These are phyloP conservation scores for Termitomyces sp. DNA, from an alignment of 768 basidiomycete species.

Conservation along the genomic window DNA sequence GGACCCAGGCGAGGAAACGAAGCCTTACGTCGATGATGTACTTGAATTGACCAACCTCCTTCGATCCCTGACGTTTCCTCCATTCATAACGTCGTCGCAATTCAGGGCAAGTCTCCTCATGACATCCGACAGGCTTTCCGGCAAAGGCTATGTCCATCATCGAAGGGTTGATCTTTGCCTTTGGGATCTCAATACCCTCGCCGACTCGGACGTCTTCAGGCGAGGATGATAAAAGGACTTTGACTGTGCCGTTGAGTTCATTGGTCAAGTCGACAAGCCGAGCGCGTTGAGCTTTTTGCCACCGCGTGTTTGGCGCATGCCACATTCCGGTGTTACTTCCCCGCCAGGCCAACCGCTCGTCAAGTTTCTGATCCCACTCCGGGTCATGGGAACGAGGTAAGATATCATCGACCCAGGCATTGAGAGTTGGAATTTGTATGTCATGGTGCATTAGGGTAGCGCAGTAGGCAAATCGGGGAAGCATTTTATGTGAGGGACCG, in stretches of 20 bases:
- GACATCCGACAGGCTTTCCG: conserved; percentile 34
- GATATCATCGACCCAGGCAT: conserved; percentile 30
- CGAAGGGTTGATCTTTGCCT: conserved; percentile 32
- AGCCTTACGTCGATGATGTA: conserved; percentile 38
- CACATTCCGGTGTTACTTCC: conserved; percentile 59
- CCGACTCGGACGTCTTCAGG: conserved; percentile 22
- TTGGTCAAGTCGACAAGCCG: conserved; percentile 33
- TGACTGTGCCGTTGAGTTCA: conserved; percentile 23
- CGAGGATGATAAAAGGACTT: conserved; percentile 23
- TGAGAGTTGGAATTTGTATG: conserved; percentile 34
- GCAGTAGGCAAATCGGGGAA: conserved; percentile 40
- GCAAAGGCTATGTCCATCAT: conserved; percentile 51
- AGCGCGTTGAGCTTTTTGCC: conserved; percentile 38
- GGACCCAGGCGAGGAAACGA: not conserved
- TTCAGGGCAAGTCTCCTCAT: conserved; percentile 29
- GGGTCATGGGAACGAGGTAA: conserved; percentile 37
- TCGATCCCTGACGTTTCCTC: conserved; percentile 27
- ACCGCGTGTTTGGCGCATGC: conserved; percentile 27
- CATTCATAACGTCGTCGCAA: conserved; percentile 41
- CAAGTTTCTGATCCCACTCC: conserved; percentile 50
- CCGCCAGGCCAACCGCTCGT: conserved; percentile 54
- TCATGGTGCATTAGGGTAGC: conserved; percentile 39
- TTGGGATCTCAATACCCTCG: conserved; percentile 19
- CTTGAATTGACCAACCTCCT: conserved; percentile 44
- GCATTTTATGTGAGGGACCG: conserved; percentile 21